phyloP scores from a whole-genome alignment of 2,329 filamentous ascomycete species.

The Stagonosporopsis cucurbitacearum region DNA sequence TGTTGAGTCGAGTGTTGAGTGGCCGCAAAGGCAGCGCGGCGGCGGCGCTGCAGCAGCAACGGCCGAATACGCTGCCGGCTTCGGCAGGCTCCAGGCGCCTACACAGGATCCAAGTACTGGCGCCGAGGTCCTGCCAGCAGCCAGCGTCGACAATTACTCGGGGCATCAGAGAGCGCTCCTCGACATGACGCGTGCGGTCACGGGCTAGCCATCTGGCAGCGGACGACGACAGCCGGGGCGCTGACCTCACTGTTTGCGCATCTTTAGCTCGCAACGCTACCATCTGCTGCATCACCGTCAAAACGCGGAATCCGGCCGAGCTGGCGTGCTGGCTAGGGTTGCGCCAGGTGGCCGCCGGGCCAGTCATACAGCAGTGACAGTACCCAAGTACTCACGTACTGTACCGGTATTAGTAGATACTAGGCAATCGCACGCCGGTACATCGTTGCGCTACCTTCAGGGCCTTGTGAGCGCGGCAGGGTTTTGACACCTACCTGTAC shows the following conservation, averaged over 20 bases:
- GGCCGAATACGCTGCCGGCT: conserved; percentile 8
- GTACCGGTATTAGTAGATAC: too few relatives aligned
- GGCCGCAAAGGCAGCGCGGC: too few relatives aligned
- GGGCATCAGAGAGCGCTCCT: conserved; percentile 1
- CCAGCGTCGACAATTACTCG: conserved; percentile 12
- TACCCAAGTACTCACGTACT: too few relatives aligned
- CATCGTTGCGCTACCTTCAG: conserved; percentile 16
- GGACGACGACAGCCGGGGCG: conserved; percentile 7
- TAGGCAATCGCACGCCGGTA: conserved; percentile 17
- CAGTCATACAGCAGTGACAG: too few relatives aligned
- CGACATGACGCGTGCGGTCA: conserved; percentile 15
- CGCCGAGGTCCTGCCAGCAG: conserved; percentile 16
- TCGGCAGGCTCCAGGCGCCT: conserved; percentile 11
- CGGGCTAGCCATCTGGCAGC: conserved; percentile 7
- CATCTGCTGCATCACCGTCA: conserved; percentile 10
- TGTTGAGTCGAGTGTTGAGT: conserved; percentile 17
- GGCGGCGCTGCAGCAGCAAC: conserved; percentile 8
- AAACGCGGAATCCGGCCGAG: conserved; percentile 25
- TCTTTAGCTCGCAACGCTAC: conserved; percentile 8
- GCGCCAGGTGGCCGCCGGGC: too few relatives aligned
- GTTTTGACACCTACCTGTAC: conserved; percentile 5
- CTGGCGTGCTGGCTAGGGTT: conserved; percentile 21
- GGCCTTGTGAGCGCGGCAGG: conserved; percentile 5
- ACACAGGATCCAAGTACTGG: too few relatives aligned
- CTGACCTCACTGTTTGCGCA: conserved; percentile 11